A percentile compares a stretch with the other conserved stretches of the same genome.
These are phyloP conservation scores for Leptomonas pyrrhocoris DNA, from an alignment of 208 protist genomes.

Conservation along the genomic window DNA sequence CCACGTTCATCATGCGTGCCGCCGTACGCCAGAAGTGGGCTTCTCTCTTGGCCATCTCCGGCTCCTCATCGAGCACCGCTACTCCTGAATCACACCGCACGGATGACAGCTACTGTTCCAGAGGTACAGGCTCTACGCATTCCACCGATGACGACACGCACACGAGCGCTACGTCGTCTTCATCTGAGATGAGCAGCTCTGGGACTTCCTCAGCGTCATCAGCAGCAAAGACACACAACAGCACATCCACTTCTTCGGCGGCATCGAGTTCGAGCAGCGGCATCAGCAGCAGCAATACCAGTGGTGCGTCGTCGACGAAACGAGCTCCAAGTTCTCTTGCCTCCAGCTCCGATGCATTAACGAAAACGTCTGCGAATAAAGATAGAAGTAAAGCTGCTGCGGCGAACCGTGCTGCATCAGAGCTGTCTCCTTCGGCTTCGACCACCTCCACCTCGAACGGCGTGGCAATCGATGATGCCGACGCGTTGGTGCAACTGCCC, in stretches of 20 bases:
- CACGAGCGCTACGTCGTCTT: neutral
- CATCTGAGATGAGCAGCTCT: neutral
- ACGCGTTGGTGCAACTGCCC: slow-evolving; percentile 2
- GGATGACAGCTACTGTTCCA: slow-evolving; percentile 11
- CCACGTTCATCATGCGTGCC: neutral
- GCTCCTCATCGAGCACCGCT: slow-evolving; percentile 8
- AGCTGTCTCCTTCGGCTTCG: neutral
- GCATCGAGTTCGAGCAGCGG: no score
- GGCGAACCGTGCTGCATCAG: neutral
- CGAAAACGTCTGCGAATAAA: neutral
- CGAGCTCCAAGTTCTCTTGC: neutral
- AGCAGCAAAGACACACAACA: no score
- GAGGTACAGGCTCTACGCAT: slow-evolving; percentile 8
- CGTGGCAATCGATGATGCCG: neutral
- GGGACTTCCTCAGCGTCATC: no score
- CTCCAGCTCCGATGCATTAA: slow-evolving; percentile 12
- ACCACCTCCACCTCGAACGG: slow-evolving; percentile 4
- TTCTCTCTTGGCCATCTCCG: neutral
- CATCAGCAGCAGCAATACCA: neutral
- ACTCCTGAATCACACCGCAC: slow-evolving; percentile 1
- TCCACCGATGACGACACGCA: neutral
- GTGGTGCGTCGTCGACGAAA: neutral
- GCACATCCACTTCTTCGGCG: no score
- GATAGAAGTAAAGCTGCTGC: neutral
- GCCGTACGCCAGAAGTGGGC: neutral